phyloP scores from a whole-genome alignment of 306 rosid species.

The Quercus wislizeni region DNA sequence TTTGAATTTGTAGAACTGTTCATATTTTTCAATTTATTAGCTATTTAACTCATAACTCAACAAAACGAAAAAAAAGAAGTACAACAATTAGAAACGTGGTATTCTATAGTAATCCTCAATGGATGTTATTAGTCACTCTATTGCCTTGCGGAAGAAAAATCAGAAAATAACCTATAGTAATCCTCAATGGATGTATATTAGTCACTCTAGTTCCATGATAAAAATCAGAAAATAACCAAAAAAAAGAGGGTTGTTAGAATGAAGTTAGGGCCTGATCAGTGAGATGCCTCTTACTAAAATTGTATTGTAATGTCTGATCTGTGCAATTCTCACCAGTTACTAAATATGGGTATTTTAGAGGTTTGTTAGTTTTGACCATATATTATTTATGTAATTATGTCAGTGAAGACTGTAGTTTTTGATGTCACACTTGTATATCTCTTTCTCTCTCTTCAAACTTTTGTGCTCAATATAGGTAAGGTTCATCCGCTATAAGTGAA shows the following conservation, averaged over 20 bases:
- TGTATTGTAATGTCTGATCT: background rate
- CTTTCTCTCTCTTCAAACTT: background rate
- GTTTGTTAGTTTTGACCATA: background rate
- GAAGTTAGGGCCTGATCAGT: no score
- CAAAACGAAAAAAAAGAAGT: background rate
- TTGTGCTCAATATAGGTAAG: constrained; percentile 38
- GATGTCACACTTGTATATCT: background rate
- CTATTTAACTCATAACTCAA: background rate
- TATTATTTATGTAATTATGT: background rate
- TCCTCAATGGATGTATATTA: no score
- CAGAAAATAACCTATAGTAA: no score
- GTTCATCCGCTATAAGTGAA: constrained; percentile 47
- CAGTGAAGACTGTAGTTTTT: no score
- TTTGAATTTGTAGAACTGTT: background rate
- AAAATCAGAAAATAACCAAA: no score
- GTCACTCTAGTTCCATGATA: no score
- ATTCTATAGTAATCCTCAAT: background rate
- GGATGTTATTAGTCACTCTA: no score
- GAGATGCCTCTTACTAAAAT: no score
- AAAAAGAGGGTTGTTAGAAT: no score
- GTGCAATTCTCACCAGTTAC: background rate
- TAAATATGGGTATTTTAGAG: background rate
- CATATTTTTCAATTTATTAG: background rate
- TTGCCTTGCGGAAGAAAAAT: no score
- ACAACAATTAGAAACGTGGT: background rate